Percentiles rank a stretch among this genome's conserved stretches.
Conservation (phyloP, 805 yeast species). For the Metschnikowia similis region DNA sequence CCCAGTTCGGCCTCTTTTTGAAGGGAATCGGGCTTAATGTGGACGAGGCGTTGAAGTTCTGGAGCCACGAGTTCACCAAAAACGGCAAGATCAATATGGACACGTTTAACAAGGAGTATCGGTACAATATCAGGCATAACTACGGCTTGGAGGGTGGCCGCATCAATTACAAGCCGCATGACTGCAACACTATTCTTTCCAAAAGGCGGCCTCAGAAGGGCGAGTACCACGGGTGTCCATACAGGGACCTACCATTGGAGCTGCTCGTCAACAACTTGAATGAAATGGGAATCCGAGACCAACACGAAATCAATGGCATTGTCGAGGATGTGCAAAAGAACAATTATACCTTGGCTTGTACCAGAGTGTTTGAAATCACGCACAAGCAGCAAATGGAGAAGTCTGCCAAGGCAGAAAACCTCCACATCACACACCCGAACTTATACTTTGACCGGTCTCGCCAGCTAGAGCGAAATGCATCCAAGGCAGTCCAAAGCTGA, state of each 20-base stretch:
- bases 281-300: constrained; percentile 63
- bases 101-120: constrained; percentile 81
- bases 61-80: constrained; percentile 69
- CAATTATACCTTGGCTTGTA: constrained; percentile 82
- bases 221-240: constrained; percentile 93
- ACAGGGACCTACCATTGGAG: constrained; percentile 69
- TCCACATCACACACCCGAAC: constrained; percentile 80
- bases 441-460: constrained; percentile 77
- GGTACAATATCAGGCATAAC: constrained; percentile 80
- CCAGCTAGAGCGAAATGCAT: constrained; percentile 41
- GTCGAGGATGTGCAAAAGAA: constrained; percentile 63
- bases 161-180: constrained; percentile 80
- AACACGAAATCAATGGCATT: constrained; percentile 52
- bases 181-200: constrained; percentile 70
- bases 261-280: constrained; percentile 52
- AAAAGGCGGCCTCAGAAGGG: constrained; percentile 64
- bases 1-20: constrained; percentile 76
- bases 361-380: constrained; percentile 78
- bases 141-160: constrained; percentile 92
- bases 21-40: constrained; percentile 85
- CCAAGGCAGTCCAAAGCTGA: constrained; percentile 5
- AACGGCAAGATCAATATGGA: constrained; percentile 55
- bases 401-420: constrained; percentile 45
- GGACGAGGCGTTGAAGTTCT: constrained; percentile 84
- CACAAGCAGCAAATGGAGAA: constrained; percentile 42